Conservation (phyloP, 2,329 filamentous ascomycete species). For the Teratosphaeria nubilosa region DNA sequence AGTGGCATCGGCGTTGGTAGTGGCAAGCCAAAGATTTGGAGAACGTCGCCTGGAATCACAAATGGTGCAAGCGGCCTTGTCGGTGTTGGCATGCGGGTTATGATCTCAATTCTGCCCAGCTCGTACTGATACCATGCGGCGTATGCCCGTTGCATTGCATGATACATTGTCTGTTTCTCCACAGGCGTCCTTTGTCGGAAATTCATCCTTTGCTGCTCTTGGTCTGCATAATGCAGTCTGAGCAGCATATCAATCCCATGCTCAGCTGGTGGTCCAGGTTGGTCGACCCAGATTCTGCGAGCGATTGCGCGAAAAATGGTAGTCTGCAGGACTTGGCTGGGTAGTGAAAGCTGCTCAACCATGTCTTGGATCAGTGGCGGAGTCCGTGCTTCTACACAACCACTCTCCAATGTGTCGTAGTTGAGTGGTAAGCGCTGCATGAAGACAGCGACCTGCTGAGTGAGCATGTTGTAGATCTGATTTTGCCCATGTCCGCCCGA, state of each 20-base stretch:
- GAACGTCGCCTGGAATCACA: neutral
- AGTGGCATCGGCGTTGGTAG: neutral
- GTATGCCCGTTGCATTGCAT: neutral
- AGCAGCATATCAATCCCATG: constrained; percentile 4
- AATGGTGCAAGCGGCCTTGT: neutral
- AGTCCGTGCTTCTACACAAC: constrained; percentile 28
- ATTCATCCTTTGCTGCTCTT: neutral
- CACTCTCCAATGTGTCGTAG: constrained; percentile 10
- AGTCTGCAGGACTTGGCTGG: constrained; percentile 43
- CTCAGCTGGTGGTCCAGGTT: neutral
- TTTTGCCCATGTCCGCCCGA: constrained; percentile 30
- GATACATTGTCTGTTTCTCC: constrained; percentile 1
- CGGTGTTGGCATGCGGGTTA: neutral
- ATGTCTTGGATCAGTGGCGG: constrained; percentile 52
- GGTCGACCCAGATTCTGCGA: constrained; percentile 18
- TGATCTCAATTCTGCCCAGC: neutral
- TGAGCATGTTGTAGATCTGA: constrained; percentile 22
- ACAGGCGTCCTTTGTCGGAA: neutral
- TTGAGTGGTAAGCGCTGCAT: constrained; percentile 14
- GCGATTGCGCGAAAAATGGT: constrained; percentile 45
- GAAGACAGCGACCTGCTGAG: constrained; percentile 12
- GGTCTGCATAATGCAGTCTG: constrained; percentile 1
- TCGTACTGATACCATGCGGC: neutral
- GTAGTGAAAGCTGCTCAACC: constrained; percentile 35
- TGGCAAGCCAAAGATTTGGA: neutral